Percentiles rank a stretch among this genome's conserved stretches.
These are phyloP conservation scores for Jacaranda mimosifolia DNA, from an alignment of 257 asterid genomes.

Conservation along the genomic window DNA sequence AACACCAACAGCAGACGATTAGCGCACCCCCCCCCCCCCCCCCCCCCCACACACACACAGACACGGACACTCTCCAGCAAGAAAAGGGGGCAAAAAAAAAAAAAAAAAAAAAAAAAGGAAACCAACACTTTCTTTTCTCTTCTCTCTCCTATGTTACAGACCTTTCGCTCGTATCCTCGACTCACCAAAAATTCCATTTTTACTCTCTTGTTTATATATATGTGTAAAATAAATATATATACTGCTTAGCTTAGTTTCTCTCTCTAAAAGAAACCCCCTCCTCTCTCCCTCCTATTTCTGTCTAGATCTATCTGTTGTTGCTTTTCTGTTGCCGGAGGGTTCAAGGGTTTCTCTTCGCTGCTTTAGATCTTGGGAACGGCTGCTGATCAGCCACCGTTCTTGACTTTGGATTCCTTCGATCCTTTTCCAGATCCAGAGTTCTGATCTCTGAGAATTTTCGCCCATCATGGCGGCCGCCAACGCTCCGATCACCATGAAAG, in stretches of 20 bases:
- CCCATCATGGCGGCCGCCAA: conserved; percentile 97
- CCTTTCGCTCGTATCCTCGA: conserved; percentile 41
- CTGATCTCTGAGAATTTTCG: conserved; percentile 52
- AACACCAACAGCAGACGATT: conserved; percentile 37
- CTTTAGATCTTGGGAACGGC: conserved; percentile 61
- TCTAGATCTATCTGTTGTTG: conserved; percentile 40
- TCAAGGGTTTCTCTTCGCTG: conserved; percentile 57
- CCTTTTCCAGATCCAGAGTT: conserved; percentile 64
- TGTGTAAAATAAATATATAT: conserved; percentile 23
- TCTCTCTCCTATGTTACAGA: conserved; percentile 42
- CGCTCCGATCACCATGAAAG: conserved; percentile 99
- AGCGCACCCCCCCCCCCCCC: conserved; percentile 25
- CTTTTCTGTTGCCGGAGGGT: conserved; percentile 49
- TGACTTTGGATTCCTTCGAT: conserved; percentile 34
- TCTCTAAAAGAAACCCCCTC: conserved; percentile 39
- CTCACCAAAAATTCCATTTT: conserved; percentile 38
- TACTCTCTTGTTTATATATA: neutral
- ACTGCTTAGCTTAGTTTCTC: conserved; percentile 34
- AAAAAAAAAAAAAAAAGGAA: neutral
- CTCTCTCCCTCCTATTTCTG: conserved; percentile 33
- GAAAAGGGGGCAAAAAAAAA: too few species aligned
- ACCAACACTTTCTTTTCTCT: conserved; percentile 8
- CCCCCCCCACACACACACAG: neutral
- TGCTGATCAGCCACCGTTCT: conserved; percentile 37
- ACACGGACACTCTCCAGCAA: too few species aligned